Conservation (phyloP, 2,329 filamentous ascomycete genomes). For the Pyrenophora teres region DNA sequence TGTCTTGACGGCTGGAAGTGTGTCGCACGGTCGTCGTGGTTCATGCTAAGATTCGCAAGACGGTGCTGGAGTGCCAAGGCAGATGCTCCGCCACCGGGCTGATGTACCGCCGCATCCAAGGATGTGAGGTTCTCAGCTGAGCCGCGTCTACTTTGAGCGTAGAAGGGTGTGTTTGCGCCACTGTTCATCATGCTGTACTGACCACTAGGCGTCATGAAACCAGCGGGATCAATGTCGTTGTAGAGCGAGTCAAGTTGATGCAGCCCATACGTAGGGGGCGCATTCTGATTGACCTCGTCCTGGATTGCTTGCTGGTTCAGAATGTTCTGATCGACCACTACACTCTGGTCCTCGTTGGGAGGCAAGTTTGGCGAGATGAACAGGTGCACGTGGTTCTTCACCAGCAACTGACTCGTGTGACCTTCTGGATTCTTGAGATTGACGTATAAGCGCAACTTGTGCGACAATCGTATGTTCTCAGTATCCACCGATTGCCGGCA, state of each 20-base stretch:
- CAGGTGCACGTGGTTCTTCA: constrained; percentile 86
- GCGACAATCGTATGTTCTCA: constrained; percentile 86
- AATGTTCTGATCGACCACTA: constrained; percentile 54
- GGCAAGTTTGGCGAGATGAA: constrained; percentile 95
- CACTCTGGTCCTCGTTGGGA: constrained; percentile 82
- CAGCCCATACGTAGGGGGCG: constrained; percentile 90
- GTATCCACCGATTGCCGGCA: constrained; percentile 91
- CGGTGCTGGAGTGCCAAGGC: constrained; percentile 72
- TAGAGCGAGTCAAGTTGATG: constrained; percentile 91
- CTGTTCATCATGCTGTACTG: constrained; percentile 60
- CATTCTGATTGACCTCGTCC: constrained; percentile 65
- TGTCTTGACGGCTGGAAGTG: constrained; percentile 32
- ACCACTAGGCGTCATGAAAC: constrained; percentile 77
- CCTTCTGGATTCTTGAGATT: constrained; percentile 94
- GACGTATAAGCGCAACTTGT: constrained; percentile 90
- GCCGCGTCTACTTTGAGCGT: constrained; percentile 69
- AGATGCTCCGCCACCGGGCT: constrained; percentile 52
- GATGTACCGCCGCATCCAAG: constrained; percentile 50
- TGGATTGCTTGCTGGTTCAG: constrained; percentile 51
- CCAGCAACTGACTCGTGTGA: constrained; percentile 89
- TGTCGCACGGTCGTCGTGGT: constrained; percentile 41
- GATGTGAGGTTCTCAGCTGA: constrained; percentile 80
- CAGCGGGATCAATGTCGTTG: constrained; percentile 78
- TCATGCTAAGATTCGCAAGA: constrained; percentile 56
- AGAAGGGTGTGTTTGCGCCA: constrained; percentile 75